Conservation (phyloP, 2,329 filamentous ascomycete genomes). For the Clarireedia paspali region DNA sequence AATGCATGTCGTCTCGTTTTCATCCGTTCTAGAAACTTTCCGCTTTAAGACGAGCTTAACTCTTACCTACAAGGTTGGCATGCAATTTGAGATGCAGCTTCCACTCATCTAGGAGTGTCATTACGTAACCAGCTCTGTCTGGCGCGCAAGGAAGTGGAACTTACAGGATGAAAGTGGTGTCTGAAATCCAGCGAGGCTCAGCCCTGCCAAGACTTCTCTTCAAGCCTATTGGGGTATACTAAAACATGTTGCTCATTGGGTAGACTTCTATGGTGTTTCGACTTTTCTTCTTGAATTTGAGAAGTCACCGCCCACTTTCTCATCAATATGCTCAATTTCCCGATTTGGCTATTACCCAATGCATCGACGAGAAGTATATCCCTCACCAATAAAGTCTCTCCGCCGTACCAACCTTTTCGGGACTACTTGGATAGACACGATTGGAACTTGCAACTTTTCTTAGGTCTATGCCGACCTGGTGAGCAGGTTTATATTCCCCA, state of each 20-base stretch:
- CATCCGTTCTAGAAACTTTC: background rate
- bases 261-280: background rate
- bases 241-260: background rate
- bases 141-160: background rate
- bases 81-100: background rate
- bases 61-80: background rate
- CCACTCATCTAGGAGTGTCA: background rate
- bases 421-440: too few species aligned
- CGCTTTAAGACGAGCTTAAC: background rate
- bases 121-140: background rate
- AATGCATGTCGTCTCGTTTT: background rate
- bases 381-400: too few species aligned
- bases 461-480: too few species aligned
- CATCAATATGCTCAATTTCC: too few species aligned
- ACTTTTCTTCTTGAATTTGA: too few species aligned
- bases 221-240: background rate
- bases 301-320: too few species aligned
- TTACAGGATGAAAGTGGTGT: background rate
- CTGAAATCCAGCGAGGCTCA: background rate
- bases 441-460: too few species aligned
- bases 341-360: too few species aligned
- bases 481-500: too few species aligned
- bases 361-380: too few species aligned
- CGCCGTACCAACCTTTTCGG: too few species aligned
- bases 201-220: background rate